A percentile compares a stretch with the other conserved stretches of the same genome.
Conservation (phyloP, 1,139 yeast species). For the Geotrichum histeridarum region DNA sequence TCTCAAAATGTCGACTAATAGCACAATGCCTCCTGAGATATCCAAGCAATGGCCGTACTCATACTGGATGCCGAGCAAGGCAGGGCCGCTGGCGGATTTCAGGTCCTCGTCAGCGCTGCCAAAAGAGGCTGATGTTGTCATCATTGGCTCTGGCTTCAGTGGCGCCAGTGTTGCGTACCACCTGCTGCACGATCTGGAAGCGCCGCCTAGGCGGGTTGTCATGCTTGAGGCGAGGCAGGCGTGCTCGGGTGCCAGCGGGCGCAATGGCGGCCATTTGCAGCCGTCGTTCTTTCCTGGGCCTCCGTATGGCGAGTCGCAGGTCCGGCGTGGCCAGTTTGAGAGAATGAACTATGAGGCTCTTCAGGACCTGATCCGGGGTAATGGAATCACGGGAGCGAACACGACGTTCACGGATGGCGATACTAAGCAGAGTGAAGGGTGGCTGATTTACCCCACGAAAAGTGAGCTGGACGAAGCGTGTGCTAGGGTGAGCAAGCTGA, state of each 20-base stretch:
- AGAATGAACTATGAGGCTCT: constrained; percentile 26
- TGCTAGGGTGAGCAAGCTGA: constrained; percentile 15
- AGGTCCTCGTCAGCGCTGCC: constrained; percentile 29
- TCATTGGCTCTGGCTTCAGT: constrained; percentile 44
- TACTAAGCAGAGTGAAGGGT: constrained; percentile 36
- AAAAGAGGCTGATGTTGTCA: constrained; percentile 35
- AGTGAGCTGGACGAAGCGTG: constrained; percentile 24
- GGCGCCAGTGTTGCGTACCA: constrained; percentile 42
- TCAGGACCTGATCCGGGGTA: constrained; percentile 29
- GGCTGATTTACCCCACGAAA: constrained; percentile 29
- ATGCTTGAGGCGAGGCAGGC: constrained; percentile 43
- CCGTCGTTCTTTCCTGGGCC: constrained; percentile 36
- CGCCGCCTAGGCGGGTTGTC: constrained; percentile 26
- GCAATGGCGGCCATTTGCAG: constrained; percentile 48
- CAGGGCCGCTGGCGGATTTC: constrained; percentile 22
- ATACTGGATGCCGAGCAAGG: constrained; percentile 23
- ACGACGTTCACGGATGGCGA: constrained; percentile 7
- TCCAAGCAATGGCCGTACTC: constrained; percentile 19
- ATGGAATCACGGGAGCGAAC: constrained; percentile 31
- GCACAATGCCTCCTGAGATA: constrained; percentile 12
- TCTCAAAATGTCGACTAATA: background rate
- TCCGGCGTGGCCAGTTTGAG: constrained; percentile 31
- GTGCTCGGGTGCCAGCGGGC: constrained; percentile 47
- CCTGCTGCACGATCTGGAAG: constrained; percentile 26
- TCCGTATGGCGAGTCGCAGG: constrained; percentile 23